Evolutionary conservation across 371 early-diverging fungal genomes (phyloP).

Genomic region (Mucor irregularis): DNA sequence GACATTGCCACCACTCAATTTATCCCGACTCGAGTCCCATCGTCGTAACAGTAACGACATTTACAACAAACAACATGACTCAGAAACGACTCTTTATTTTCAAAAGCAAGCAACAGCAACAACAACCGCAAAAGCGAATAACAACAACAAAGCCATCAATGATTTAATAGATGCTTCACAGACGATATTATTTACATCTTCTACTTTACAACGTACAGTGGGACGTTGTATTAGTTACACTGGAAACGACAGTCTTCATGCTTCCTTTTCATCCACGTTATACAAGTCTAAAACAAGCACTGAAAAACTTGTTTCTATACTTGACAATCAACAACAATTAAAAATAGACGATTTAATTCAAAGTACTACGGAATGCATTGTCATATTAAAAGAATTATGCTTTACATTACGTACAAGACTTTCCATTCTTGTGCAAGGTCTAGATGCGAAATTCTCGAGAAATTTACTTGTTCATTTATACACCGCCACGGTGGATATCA

Average conservation of each 20-base stretch:
- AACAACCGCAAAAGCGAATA: not conserved
- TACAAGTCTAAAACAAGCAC: slow-evolving; percentile 21
- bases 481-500: slow-evolving; percentile 53
- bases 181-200: slow-evolving; percentile 32
- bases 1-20: slow-evolving; percentile 3
- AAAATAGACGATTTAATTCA: slow-evolving; percentile 18
- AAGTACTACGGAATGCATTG: slow-evolving; percentile 16
- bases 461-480: slow-evolving; percentile 49
- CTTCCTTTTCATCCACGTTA: slow-evolving; percentile 22
- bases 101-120: not conserved
- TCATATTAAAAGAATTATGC: slow-evolving; percentile 29
- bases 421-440: slow-evolving; percentile 25
- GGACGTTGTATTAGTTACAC: slow-evolving; percentile 26
- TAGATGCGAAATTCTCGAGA: slow-evolving; percentile 48
- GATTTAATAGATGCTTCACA: slow-evolving; percentile 31
- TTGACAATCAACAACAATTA: slow-evolving; percentile 18
- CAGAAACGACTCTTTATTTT: not conserved
- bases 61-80: not conserved
- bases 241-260: slow-evolving; percentile 23
- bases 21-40: not conserved
- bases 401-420: slow-evolving; percentile 23
- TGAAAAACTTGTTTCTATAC: slow-evolving; percentile 14
- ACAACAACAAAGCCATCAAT: not conserved
- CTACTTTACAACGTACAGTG: slow-evolving; percentile 27
- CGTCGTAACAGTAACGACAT: not conserved